Evolutionary conservation across 2,329 filamentous ascomycete genomes (phyloP).

Genomic region (Diaporthe batatas): DNA sequence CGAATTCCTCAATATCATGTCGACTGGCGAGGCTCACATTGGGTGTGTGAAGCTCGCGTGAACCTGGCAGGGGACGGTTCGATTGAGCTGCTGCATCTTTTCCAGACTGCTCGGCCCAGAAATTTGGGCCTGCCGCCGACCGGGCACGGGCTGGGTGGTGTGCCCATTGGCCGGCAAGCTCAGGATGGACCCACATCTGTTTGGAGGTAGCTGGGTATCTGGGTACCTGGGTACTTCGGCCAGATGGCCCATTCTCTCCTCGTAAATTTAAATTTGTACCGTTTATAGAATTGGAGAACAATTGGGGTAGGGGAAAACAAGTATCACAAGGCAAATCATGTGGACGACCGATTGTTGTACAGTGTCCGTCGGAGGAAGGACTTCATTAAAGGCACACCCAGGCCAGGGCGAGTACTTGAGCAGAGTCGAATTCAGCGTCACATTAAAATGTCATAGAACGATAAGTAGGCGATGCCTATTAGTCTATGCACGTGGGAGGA

Average conservation of each 20-base stretch:
- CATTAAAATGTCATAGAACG: slow-evolving; percentile 19
- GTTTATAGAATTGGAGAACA: not conserved
- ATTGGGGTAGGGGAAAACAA: not conserved
- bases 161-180: slow-evolving; percentile 12
- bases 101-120: slow-evolving; percentile 21
- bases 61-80: slow-evolving; percentile 7
- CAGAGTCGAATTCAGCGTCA: not conserved
- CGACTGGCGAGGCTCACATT: slow-evolving; percentile 47
- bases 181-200: not conserved
- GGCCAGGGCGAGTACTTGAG: not conserved
- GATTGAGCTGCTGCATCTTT: slow-evolving; percentile 33
- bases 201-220: not conserved
- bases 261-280: not conserved
- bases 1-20: slow-evolving; percentile 70
- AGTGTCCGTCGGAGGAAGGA: not conserved
- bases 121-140: slow-evolving; percentile 30
- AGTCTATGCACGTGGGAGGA: slow-evolving; percentile 22
- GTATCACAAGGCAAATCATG: no score
- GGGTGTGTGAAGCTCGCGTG: slow-evolving; percentile 32
- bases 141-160: not conserved
- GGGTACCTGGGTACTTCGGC: not conserved
- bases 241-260: no score
- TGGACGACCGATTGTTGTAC: not conserved
- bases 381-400: not conserved
- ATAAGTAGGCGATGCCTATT: slow-evolving; percentile 32